phyloP scores from a whole-genome alignment of 108 stramenopile genomes.

The Skeletonema potamos region DNA sequence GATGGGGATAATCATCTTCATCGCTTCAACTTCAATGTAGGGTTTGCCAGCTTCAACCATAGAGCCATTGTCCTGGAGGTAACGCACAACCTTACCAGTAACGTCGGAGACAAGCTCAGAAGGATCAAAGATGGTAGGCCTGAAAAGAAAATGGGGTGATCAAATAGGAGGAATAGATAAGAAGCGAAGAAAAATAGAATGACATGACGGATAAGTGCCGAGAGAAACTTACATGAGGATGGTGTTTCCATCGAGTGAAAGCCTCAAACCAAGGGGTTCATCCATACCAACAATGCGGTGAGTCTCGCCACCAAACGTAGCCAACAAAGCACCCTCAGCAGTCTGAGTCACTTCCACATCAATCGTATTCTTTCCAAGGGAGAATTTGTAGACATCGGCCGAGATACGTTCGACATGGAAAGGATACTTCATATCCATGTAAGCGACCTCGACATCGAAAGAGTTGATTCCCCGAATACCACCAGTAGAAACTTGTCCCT shows the following conservation, averaged over 20 bases:
- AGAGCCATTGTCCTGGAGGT: conserved; percentile 91
- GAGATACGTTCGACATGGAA: conserved; percentile 88
- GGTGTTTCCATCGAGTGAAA: conserved; percentile 82
- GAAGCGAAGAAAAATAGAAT: neutral
- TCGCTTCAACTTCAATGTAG: conserved; percentile 94
- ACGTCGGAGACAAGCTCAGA: conserved; percentile 96
- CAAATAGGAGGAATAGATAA: conserved; percentile 1
- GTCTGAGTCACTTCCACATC: conserved; percentile 79
- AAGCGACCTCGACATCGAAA: conserved; percentile 91
- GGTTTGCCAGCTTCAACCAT: conserved; percentile 89
- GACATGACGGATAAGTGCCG: conserved; percentile 2
- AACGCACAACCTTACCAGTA: conserved; percentile 98
- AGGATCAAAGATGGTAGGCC: conserved; percentile 95
- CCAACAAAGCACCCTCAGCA: conserved; percentile 92
- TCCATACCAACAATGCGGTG: conserved; percentile 93
- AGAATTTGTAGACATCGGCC: conserved; percentile 75
- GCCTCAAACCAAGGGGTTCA: conserved; percentile 94
- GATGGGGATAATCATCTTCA: conserved; percentile 97
- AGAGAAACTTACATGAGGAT: conserved; percentile 73
- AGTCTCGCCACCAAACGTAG: conserved; percentile 90
- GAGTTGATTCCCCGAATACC: conserved; percentile 85
- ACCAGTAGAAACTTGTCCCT: conserved; percentile 90
- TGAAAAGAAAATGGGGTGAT: conserved; percentile 16
- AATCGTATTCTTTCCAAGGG: conserved; percentile 71
- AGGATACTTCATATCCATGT: conserved; percentile 91